phyloP scores from a whole-genome alignment of 352 stramenopile species.

The Phytophthora pistaciae region DNA sequence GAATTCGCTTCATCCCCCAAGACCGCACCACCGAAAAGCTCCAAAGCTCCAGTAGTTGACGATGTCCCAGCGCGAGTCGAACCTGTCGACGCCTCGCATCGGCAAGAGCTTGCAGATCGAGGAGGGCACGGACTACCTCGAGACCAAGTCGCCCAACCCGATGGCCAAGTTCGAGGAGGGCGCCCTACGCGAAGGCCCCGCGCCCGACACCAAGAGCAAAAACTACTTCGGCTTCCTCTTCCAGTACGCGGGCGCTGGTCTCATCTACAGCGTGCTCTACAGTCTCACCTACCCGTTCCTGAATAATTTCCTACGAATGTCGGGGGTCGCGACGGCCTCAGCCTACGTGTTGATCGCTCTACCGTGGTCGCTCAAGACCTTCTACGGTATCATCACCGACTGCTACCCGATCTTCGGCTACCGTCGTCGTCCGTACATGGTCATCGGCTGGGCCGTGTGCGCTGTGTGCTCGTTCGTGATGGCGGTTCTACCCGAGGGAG shows the following conservation, averaged over 20 bases:
- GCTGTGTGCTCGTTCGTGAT: conserved; percentile 48
- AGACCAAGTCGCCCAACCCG: conserved; percentile 40
- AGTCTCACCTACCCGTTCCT: conserved; percentile 60
- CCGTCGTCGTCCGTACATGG: conserved; percentile 85
- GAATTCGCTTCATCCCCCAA: conserved; percentile 21
- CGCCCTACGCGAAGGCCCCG: conserved; percentile 48
- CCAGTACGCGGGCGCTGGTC: conserved; percentile 57
- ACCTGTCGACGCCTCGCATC: conserved; percentile 32
- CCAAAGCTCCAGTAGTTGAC: background rate
- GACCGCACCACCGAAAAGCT: conserved; percentile 26
- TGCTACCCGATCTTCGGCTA: conserved; percentile 88
- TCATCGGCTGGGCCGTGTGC: conserved; percentile 68
- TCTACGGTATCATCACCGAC: conserved; percentile 86
- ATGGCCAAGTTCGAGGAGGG: conserved; percentile 45
- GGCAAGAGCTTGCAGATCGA: conserved; percentile 29
- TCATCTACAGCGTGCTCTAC: conserved; percentile 60
- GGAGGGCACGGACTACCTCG: conserved; percentile 27
- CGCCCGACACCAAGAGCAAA: conserved; percentile 43
- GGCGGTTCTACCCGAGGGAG: conserved; percentile 42
- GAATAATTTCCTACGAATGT: conserved; percentile 65
- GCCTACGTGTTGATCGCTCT: conserved; percentile 63
- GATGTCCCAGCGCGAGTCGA: conserved; percentile 21
- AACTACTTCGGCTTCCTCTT: conserved; percentile 52
- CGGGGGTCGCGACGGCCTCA: conserved; percentile 45
- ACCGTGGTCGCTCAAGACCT: conserved; percentile 85